Evolutionary conservation across 176 grass and related monocot genomes (phyloP).

Genomic region (Themeda triandra): DNA sequence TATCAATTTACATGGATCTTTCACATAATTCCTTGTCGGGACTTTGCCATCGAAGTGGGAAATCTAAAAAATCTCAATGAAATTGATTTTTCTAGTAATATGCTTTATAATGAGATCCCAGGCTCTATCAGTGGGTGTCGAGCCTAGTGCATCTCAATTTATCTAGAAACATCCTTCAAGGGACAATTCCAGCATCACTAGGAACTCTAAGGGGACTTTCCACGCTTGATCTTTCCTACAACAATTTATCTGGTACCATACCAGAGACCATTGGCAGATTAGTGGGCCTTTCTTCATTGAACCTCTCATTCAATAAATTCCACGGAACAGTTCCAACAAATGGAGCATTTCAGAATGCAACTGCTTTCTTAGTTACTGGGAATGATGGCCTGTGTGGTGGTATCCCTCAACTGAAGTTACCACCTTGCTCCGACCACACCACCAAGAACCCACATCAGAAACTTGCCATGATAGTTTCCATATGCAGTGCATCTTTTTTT

Average conservation of each 20-base stretch:
- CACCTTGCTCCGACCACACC: not conserved
- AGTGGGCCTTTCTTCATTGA: not conserved
- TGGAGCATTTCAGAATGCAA: conserved; percentile 24
- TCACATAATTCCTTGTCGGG: too few species aligned
- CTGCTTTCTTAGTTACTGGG: conserved; percentile 4
- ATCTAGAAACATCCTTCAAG: not conserved
- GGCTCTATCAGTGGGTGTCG: too few species aligned
- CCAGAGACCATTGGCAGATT: conserved; percentile 28
- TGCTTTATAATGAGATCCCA: too few species aligned
- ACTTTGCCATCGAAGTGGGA: too few species aligned
- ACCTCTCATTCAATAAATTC: conserved; percentile 57
- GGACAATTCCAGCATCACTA: conserved; percentile 28
- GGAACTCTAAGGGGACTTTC: conserved; percentile 22
- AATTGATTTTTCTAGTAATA: too few species aligned
- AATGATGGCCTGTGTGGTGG: conserved; percentile 43
- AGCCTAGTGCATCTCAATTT: too few species aligned
- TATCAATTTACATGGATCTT: too few species aligned
- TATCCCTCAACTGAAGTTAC: not conserved
- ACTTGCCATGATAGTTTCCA: not conserved
- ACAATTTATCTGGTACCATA: conserved; percentile 37
- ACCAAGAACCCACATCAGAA: not conserved
- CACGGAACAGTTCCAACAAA: conserved; percentile 25
- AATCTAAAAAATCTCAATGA: too few species aligned
- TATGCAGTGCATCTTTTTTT: too few species aligned
- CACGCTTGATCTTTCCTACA: conserved; percentile 38